These are phyloP conservation scores for Cicer chorassanicum DNA, from an alignment of 306 rosid genomes.

Conservation along the genomic window DNA sequence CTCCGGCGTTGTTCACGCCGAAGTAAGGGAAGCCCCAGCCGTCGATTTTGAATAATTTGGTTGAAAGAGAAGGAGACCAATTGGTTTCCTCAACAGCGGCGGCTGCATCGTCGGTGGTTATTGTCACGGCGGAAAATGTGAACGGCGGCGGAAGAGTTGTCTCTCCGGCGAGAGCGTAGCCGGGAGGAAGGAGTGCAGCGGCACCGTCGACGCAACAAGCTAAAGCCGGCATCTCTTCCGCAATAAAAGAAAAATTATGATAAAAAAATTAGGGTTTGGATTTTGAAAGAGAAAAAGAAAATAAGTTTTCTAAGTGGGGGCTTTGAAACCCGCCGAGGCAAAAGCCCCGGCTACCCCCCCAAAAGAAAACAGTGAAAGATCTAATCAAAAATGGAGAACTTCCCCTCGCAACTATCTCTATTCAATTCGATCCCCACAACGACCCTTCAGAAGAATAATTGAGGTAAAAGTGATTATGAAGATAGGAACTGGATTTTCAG, in stretches of 20 bases:
- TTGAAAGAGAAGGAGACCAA: constrained; percentile 75
- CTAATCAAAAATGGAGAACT: constrained; percentile 53
- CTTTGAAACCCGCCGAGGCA: constrained; percentile 99
- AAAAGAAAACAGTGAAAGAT: constrained; percentile 68
- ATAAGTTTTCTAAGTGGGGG: constrained; percentile 77
- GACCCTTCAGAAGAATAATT: constrained; percentile 57
- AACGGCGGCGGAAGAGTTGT: constrained; percentile 72
- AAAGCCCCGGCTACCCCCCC: constrained; percentile 99
- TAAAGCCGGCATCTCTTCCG: constrained; percentile 88
- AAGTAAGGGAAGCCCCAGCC: constrained; percentile 88
- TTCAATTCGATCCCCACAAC: constrained; percentile 68
- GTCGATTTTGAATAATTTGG: constrained; percentile 66
- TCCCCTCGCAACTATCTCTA: constrained; percentile 50
- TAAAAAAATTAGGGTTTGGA: constrained; percentile 14
- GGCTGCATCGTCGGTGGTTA: constrained; percentile 1
- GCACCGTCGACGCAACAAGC: constrained; percentile 84
- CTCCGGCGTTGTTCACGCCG: constrained; percentile 69
- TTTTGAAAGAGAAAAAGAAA: background rate
- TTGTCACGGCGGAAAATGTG: constrained; percentile 48
- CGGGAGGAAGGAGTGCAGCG: constrained; percentile 53
- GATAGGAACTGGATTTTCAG: no score
- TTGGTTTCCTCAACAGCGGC: background rate
- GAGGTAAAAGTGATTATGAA: no score
- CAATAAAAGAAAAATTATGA: constrained; percentile 49
- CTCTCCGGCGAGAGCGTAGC: constrained; percentile 68